Evolutionary conservation across 352 stramenopile genomes (phyloP).

Genomic region (Aphanomyces stellatus): DNA sequence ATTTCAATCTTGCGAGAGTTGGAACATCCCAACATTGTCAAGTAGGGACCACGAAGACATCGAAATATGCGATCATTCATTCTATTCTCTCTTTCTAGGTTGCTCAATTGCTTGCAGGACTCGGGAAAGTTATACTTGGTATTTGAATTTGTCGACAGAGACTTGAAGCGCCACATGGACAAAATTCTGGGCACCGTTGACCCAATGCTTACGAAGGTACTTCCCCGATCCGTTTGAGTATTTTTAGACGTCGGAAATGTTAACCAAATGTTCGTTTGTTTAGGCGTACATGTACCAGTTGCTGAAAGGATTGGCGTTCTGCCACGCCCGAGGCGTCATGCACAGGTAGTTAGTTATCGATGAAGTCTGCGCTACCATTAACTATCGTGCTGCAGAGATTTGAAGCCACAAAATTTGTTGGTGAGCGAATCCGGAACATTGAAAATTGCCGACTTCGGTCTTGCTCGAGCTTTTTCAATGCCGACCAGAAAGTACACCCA

Average conservation of each 20-base stretch:
- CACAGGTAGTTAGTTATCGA: slow-evolving; percentile 36
- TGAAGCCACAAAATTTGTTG: slow-evolving; percentile 24
- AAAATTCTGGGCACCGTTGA: slow-evolving; percentile 63
- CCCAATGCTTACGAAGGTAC: slow-evolving; percentile 48
- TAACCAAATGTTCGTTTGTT: slow-evolving; percentile 8
- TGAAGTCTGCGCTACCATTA: no score
- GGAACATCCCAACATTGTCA: slow-evolving; percentile 98
- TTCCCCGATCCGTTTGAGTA: background rate
- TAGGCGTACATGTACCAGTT: slow-evolving; percentile 60
- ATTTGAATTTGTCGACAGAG: slow-evolving; percentile 99
- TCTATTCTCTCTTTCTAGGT: slow-evolving; percentile 22
- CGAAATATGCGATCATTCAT: no score
- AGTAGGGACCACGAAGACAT: slow-evolving; percentile 48
- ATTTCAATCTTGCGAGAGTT: slow-evolving; percentile 97
- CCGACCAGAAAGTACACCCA: slow-evolving; percentile 84
- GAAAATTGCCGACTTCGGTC: slow-evolving; percentile 82
- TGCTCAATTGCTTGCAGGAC: slow-evolving; percentile 94
- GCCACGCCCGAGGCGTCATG: slow-evolving; percentile 77
- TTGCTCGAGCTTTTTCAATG: slow-evolving; percentile 83
- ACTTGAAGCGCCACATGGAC: slow-evolving; percentile 96
- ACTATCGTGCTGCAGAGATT: background rate
- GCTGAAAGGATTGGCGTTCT: slow-evolving; percentile 82
- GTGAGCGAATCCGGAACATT: slow-evolving; percentile 41
- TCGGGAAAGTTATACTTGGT: slow-evolving; percentile 97
- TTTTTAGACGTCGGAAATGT: background rate